Base-by-base conservation (phyloP, 441 rosid species). In the Raphanus hybrid region DNA sequence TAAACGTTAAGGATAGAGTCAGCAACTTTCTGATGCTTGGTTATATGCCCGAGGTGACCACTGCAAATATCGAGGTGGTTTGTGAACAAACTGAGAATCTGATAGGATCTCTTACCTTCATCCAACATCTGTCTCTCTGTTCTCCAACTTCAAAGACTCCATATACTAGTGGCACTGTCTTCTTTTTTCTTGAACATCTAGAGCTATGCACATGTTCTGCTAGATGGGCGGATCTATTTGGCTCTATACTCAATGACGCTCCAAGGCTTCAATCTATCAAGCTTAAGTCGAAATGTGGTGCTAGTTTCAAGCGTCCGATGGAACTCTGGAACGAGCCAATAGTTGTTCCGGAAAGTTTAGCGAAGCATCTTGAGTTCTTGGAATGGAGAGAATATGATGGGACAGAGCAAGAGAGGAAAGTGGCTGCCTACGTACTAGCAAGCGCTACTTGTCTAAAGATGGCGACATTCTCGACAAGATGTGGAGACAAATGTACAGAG, bases 341-440 rank as follows among this genome's bases (percentile, higher is more conserved):
- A 14, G 57, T 3, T 61, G 64, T 69, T 62, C 74, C 70, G 0
- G 29, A 76, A 10, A 69, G 70, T 76, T 62, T 76, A 69, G 27
- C 15, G 57, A 15, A 6, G 41, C 64, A 67, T 11, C 45, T 69
- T 3, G 70, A 61, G 75, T 20, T 35, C n/a, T 76, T 69, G 41
- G 57, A 68, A 52, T 76, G 80, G 80, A 62, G 64, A 62, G 32
- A 35, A 62, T 76, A 70, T 60, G 71, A 64, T 39, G 75, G 54
- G 48, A 77, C 39, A 8, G 50, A 55, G 50, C 71, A 55, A 57
- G 75, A 77, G 67, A 70, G 15, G 14, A 54, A 55, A 10, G 26
- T 70, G 14, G 75, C 71, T 55, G 70, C 29, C 8, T 77, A 77
- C 67, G 55, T 64, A 54, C 16, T 77, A 70, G 61, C 27, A 5